These are phyloP conservation scores for Microstegium vimineum DNA, from an alignment of 176 grass and related monocot genomes.

Conservation along the genomic window DNA sequence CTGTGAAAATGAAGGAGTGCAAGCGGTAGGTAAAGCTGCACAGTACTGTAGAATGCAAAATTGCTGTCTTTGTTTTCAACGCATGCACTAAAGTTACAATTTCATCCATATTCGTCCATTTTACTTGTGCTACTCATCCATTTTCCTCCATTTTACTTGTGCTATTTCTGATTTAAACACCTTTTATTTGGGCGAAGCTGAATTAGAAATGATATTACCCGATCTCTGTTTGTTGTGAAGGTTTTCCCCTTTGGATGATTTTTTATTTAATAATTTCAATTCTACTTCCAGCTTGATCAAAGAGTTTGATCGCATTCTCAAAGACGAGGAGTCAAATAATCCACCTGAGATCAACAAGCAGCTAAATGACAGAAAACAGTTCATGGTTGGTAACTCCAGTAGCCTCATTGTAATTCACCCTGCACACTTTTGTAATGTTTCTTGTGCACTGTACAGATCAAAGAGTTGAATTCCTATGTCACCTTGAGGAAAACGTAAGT, in stretches of 20 bases:
- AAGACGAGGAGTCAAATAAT: constrained; percentile 74
- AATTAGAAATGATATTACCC: constrained; percentile 8
- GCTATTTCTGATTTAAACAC: not conserved
- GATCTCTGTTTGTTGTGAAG: not conserved
- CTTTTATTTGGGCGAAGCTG: not conserved
- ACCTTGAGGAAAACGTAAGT: constrained; percentile 96
- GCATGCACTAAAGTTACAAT: not conserved
- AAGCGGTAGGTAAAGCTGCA: constrained; percentile 56
- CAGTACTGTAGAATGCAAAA: constrained; percentile 7
- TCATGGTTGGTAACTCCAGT: constrained; percentile 57
- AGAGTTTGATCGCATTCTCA: constrained; percentile 78
- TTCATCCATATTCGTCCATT: not conserved
- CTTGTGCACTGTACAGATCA: constrained; percentile 61
- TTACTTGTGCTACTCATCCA: not conserved
- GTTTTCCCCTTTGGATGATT: constrained; percentile 9
- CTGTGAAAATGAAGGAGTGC: constrained; percentile 94
- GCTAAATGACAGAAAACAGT: constrained; percentile 94
- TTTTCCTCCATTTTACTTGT: not conserved
- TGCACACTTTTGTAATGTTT: constrained; percentile 10
- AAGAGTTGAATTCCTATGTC: constrained; percentile 99
- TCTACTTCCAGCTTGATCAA: constrained; percentile 66
- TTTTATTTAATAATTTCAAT: not conserved
- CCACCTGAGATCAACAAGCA: constrained; percentile 68
- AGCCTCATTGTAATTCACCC: constrained; percentile 2
- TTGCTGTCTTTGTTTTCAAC: not conserved